Base-by-base conservation (phyloP, 768 basidiomycete species). In the Agrocybe pediades region DNA sequence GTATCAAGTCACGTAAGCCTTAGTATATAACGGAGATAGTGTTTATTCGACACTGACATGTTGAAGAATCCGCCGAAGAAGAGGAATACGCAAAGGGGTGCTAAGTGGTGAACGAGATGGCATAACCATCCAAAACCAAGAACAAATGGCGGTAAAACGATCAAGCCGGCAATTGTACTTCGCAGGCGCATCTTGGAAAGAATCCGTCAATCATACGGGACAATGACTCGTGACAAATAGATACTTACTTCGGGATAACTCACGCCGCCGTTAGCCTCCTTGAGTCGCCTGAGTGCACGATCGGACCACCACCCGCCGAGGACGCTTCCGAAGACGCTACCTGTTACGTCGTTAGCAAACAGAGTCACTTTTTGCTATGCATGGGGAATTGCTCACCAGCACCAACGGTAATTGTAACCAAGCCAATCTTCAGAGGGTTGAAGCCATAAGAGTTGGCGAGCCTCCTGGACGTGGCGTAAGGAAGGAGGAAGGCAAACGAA, bases 61-160 rank as follows among this genome's bases (percentile, higher is more conserved):
- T 83, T 77, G 56, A 86, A 81, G 63, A 92, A 87, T 13, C 92
- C 94, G 16, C 79, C 74, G 30, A 85, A 62, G 69, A 93, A 90
- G 11, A 95, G 74, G 64, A 84, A 77, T 6, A 90, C 76, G 64
- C 90, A 86, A 19, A 92, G 74, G 0, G 79, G 87, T 0, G 86
- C 79, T 36, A 94, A 72, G 60, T 88, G 77, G 2, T 84, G 74
- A 30, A 82, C 82, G 54, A 84, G 66, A 50, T 87, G 70, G 44
- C 78, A 83, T 5, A 86, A 76, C 94, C 92, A 95, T 3, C 81
- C 93, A 63, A 90, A 90, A 0, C 77, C 85, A 30, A 90, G 57
- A 29, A 87, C 78, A 13, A 79, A 78, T 0, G 77, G 77, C 6
- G 93, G 87, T 16, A 85, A 71, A 51, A 87, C 59, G 13, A 82